Evolutionary conservation across 1,139 yeast species (phyloP), one percentile per base, ranked within the genome.

Genomic region (Candida sp.): DNA sequence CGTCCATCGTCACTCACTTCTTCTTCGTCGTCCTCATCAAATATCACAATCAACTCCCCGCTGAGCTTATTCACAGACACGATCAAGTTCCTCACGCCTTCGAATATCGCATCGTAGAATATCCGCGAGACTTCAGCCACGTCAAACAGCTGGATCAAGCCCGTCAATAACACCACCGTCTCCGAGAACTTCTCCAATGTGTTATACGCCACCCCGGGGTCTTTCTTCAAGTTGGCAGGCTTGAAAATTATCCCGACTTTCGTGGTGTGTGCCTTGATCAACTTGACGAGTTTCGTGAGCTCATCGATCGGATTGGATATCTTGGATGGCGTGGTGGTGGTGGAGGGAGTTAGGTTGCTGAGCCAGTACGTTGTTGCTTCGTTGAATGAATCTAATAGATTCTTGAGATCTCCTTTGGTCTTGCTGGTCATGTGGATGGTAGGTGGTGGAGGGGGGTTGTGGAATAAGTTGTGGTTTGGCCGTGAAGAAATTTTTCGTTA

Each of bases 261-360:
- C 3, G 96, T 90, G 2, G 88, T 77, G 64, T 89, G 93, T 1
- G 96, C 94, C 65, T 79, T 84, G n/a, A 87, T 73, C 42, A 90
- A 70, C 51, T 80, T 75, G 33, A 83, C 67, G 11, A 88, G 66
- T 62, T 90, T 90, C 8, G 63, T 66, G 28, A 89, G 63, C 59
- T 90, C 96, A 12, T 69, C 73, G 25, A 82, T 61, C 9, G 91
- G 87, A 11, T 72, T 61, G 5, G 59, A 61, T 3, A 81, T 76
- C 31, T 67, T 62, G 7, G 35, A 7, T 6, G 32, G 23, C 2
- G 30, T 7, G 84, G 67, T 47, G 7, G 50, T 30, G 6, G 43
- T 30, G 7, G 47, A 22, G 1, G 54, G 32, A n/a, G 52, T 54
- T 28, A 72, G 43, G 42, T 63, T 56, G 25, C 52, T 35, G 4